Base-by-base conservation (phyloP, 768 basidiomycete genomes). In the Boletales sp. region DNA sequence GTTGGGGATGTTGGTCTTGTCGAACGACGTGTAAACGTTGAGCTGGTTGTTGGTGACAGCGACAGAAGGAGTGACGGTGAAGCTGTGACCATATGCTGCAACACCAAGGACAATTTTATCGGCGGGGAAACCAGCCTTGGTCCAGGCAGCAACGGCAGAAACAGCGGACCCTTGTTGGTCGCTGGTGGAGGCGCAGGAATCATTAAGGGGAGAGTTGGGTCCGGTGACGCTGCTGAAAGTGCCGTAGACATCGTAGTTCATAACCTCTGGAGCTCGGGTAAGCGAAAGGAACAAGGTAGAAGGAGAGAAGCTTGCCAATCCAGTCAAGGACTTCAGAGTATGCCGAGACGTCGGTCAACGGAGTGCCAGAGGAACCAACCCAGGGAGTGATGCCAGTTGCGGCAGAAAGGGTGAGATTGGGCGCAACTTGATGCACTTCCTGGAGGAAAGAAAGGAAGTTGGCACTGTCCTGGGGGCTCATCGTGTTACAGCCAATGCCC, bases 21-120 rank as follows among this genome's bases (percentile, higher is more conserved):
- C 66, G 55, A 83, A 90, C 1, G 68, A 41, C 3, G 84, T 81
- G 66, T 75, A 86, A 15, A 73, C 33, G n/a, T 69, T 68, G 30
- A 86, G 63, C 9, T 57, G 54, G 44, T 11, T 40, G 10, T 41
- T 48, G 14, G 57, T 46, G 46, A 62, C 51, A 25, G 63, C 60
- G 4, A 60, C 52, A 25, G 64, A 61, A n/a, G 56, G 56, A 17
- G 55, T 18, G 5, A 68, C 66, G 0, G 37, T 68, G 74, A 74
- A 94, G 18, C 89, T 82, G 69, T 91, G 91, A 1, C 90, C 90
- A 68, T 91, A 95, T 15, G 85, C 72, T 12, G 93, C 81, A 1
- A 95, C 83, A 46, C 93, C 94, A 8, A 97, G 80, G 28, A 92
- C 81, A 50, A 95, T 84, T 70, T 87, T 70, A 46, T 54, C 50